These are phyloP conservation scores for Thielaviopsis ethacetica DNA, from an alignment of 2,329 filamentous ascomycete genomes.

Conservation along the genomic window DNA sequence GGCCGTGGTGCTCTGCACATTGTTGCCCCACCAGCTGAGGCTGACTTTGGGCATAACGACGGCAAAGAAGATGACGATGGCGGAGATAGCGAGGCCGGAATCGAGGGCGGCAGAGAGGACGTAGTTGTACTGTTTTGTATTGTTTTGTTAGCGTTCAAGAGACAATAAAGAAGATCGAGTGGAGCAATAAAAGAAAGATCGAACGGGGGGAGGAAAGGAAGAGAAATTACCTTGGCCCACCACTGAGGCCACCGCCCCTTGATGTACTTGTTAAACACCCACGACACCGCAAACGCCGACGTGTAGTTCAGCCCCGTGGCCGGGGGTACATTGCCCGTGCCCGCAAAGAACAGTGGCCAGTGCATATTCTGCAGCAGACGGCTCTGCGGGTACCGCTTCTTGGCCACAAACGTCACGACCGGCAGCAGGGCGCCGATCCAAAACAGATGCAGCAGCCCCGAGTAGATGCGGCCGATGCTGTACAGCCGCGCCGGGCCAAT, in stretches of 20 bases:
- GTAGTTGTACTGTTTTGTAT: slow-evolving; percentile 46
- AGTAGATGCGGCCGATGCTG: slow-evolving; percentile 27
- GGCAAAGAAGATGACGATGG: slow-evolving; percentile 33
- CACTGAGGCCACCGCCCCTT: slow-evolving; percentile 32
- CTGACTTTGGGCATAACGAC: slow-evolving; percentile 27
- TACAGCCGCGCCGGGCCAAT: slow-evolving; percentile 28
- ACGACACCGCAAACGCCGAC: slow-evolving; percentile 36
- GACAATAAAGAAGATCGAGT: too few species aligned
- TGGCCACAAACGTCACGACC: slow-evolving; percentile 27
- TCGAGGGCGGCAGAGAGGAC: slow-evolving; percentile 40
- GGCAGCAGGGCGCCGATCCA: slow-evolving; percentile 34
- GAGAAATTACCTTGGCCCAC: slow-evolving; percentile 29
- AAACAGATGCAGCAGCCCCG: slow-evolving; percentile 36
- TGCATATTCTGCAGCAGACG: slow-evolving; percentile 31
- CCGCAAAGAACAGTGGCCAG: slow-evolving; percentile 36
- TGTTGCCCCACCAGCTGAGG: slow-evolving; percentile 34
- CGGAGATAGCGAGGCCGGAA: slow-evolving; percentile 36
- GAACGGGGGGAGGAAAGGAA: slow-evolving; percentile 23
- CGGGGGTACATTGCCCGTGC: slow-evolving; percentile 31
- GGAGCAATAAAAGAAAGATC: too few species aligned
- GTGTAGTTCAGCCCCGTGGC: slow-evolving; percentile 39
- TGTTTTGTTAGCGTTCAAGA: too few species aligned
- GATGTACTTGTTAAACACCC: slow-evolving; percentile 37
- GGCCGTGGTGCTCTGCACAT: slow-evolving; percentile 21
- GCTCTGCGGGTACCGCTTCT: slow-evolving; percentile 29